Percentiles rank a stretch among this genome's conserved stretches.
Evolutionary conservation across 768 basidiomycete genomes (phyloP).

Genomic region (Lactifluus hygrophoroides): DNA sequence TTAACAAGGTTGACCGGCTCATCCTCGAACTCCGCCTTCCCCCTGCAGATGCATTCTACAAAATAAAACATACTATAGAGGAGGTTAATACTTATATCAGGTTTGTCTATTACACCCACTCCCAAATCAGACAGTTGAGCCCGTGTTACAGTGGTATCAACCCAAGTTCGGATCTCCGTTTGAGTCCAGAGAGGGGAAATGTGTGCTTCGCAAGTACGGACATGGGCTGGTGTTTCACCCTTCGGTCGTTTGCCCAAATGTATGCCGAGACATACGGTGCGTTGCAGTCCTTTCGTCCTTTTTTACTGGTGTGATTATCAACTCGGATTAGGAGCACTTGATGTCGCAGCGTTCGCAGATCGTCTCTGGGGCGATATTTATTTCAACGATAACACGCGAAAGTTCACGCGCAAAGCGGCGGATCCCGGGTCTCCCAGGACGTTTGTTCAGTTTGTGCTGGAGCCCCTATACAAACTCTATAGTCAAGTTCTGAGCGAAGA

Average conservation of each 20-base stretch:
- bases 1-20: slow-evolving; percentile 97
- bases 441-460: slow-evolving; percentile 94
- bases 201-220: slow-evolving; percentile 96
- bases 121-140: not conserved
- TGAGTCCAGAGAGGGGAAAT: slow-evolving; percentile 94
- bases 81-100: slow-evolving; percentile 96
- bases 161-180: slow-evolving; percentile 75
- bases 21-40: slow-evolving; percentile 95
- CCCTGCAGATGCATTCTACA: slow-evolving; percentile 95
- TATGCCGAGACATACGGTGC: slow-evolving; percentile 89
- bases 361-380: slow-evolving; percentile 99
- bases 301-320: not conserved
- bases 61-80: slow-evolving; percentile 98
- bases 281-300: slow-evolving; percentile 12
- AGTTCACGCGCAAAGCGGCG: slow-evolving; percentile 79
- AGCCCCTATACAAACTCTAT: slow-evolving; percentile 96
- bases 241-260: slow-evolving; percentile 91
- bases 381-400: slow-evolving; percentile 74
- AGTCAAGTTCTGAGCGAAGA: slow-evolving; percentile 92
- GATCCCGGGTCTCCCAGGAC: slow-evolving; percentile 75
- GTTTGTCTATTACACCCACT: slow-evolving; percentile 31
- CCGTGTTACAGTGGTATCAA: slow-evolving; percentile 56
- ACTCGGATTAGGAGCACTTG: slow-evolving; percentile 49
- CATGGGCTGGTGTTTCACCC: slow-evolving; percentile 97
- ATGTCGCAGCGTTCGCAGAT: slow-evolving; percentile 78